A percentile compares a stretch with the other conserved stretches of the same genome.
These are phyloP conservation scores for Cardiospermum halicacabum DNA, from an alignment of 345 rosid genomes.

Conservation along the genomic window DNA sequence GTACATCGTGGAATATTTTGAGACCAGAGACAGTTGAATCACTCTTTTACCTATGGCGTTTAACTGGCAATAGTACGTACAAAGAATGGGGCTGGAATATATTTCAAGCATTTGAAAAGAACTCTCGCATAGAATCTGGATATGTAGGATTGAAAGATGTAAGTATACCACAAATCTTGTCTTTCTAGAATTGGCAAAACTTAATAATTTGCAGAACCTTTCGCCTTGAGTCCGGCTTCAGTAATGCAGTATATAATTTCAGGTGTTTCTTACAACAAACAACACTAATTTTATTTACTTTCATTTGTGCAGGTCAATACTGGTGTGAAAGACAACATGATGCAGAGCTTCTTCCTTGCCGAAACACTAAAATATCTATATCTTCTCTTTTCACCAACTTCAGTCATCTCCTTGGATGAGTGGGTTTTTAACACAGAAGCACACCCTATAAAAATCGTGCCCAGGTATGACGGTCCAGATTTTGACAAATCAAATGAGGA, in stretches of 20 bases:
- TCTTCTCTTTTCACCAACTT: constrained; percentile 83
- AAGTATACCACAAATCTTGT: constrained; percentile 26
- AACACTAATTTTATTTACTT: background rate
- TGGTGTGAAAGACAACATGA: constrained; percentile 85
- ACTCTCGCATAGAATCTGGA: constrained; percentile 79
- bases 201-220: no score
- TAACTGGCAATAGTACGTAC: constrained; percentile 91
- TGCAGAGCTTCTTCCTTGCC: constrained; percentile 97
- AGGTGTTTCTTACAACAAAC: background rate
- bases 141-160: constrained; percentile 97
- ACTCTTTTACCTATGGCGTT: constrained; percentile 88
- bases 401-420: constrained; percentile 79
- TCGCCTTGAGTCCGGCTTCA: no score
- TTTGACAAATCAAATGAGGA: constrained; percentile 16
- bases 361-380: constrained; percentile 91
- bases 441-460: constrained; percentile 73
- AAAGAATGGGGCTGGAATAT: constrained; percentile 99
- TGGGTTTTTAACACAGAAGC: constrained; percentile 99
- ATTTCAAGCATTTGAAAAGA: constrained; percentile 89
- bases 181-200: no score
- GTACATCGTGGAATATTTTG: constrained; percentile 95
- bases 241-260: background rate
- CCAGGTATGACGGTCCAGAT: constrained; percentile 28
- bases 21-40: constrained; percentile 98
- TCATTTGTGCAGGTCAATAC: constrained; percentile 56